These are phyloP conservation scores for Huiozyma sinensis DNA, from an alignment of 805 yeast genomes.

Conservation along the genomic window DNA sequence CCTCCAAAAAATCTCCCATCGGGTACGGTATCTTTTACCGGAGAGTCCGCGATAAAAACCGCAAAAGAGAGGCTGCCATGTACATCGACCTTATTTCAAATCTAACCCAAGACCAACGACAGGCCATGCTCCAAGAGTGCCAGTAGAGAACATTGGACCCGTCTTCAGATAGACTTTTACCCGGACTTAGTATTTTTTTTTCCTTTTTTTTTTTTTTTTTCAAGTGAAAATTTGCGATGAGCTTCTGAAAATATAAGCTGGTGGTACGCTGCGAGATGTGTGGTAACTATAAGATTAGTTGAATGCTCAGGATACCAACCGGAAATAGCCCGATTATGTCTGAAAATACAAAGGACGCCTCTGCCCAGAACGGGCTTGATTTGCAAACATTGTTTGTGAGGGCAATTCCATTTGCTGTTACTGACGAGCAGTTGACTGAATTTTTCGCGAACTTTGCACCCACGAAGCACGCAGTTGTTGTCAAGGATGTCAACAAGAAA, in stretches of 20 bases:
- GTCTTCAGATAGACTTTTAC: background rate
- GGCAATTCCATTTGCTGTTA: conserved; percentile 69
- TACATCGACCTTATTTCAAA: conserved; percentile 46
- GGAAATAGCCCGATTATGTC: background rate
- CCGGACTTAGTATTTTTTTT: conserved; percentile 1
- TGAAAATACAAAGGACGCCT: background rate
- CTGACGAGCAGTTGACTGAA: conserved; percentile 70
- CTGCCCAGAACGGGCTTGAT: conserved; percentile 27
- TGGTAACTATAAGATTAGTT: no score
- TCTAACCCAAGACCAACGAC: conserved; percentile 35
- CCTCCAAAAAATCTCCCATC: conserved; percentile 50
- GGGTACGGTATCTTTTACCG: conserved; percentile 58
- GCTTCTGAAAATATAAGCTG: background rate
- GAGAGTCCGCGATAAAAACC: conserved; percentile 43
- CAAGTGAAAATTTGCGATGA: conserved; percentile 3
- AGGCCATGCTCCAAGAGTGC: conserved; percentile 42
- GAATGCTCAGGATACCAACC: no score
- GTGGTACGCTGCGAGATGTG: no score
- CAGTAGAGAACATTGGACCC: background rate
- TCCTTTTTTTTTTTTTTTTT: conserved; percentile 1
- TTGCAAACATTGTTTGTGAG: conserved; percentile 70
- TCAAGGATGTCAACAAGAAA: conserved; percentile 60
- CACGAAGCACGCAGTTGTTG: conserved; percentile 88
- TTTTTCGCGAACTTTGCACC: conserved; percentile 90
- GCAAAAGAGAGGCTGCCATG: conserved; percentile 45